Evolutionary conservation across 176 grass and related monocot species (phyloP), one percentile per base, ranked within the genome.

Genomic region (Lolium rigidum): DNA sequence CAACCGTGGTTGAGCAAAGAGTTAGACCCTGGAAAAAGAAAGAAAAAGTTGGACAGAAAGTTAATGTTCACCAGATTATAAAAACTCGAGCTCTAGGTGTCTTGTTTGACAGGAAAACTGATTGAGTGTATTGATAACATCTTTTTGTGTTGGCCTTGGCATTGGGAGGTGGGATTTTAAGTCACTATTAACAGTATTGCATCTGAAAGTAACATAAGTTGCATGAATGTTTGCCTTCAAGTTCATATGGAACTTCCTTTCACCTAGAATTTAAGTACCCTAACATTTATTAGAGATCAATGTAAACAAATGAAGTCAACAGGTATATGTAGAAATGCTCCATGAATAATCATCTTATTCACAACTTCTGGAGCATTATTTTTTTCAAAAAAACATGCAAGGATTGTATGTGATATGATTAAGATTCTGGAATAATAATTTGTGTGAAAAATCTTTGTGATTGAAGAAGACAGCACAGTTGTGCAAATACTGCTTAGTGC

Each of bases 11-110:
- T 43, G 94, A 94, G 79, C 90, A 96, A 88, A 98, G 84, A 65
- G 86, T 94, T 74, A 94, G 90, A 68, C 97, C 97, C 97, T 98
- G 92, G n/a, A 87, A 88, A 78, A 22, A 47, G 70, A 74, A 87
- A 76, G 62, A 65, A 22, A 73, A 31, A 57, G 15, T 92, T 70
- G 70, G 70, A 83, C 9, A 79, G 67, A 12, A 76, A 16, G 69
- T 72, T 31, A 65, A 62, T 61, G 18, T 79, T 76, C 50, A 52
- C 38, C 38, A n/a, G 25, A 60, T 76, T 67, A 41, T 89, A 24
- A 26, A 68, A 85, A 5, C 24, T 50, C 3, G n/a, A 81, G 47
- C 54, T 81, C 25, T 60, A 22, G 54, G 8, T 6, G 41, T 79
- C 11, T 12, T 61, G 7, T 43, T 9, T 24, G n/a, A 44, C 35